Conservation (phyloP, 495 filamentous ascomycete genomes). For the Durotheca rogersii region DNA sequence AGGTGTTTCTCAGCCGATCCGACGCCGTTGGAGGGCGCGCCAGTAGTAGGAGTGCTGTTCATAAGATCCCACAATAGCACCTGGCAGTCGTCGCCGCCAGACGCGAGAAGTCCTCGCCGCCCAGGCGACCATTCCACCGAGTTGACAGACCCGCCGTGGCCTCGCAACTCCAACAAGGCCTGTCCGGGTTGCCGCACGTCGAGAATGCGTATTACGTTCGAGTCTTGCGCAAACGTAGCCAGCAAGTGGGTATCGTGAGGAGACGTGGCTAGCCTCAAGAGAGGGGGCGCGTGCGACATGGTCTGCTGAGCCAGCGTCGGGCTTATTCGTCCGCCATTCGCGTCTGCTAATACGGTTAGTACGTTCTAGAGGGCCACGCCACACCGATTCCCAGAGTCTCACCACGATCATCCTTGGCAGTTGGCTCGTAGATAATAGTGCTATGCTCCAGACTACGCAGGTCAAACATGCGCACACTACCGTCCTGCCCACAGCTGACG, state of each 20-base stretch:
- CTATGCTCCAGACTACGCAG: slow-evolving; percentile 94
- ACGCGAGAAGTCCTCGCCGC: slow-evolving; percentile 83
- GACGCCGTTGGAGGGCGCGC: slow-evolving; percentile 47
- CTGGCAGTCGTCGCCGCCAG: slow-evolving; percentile 86
- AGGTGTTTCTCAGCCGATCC: slow-evolving; percentile 57
- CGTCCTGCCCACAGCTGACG: slow-evolving; percentile 95
- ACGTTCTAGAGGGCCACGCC: neutral
- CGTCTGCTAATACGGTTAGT: slow-evolving; percentile 38
- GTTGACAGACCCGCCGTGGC: slow-evolving; percentile 83
- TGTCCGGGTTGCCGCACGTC: slow-evolving; percentile 97
- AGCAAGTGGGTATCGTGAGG: slow-evolving; percentile 95
- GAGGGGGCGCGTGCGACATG: slow-evolving; percentile 75
- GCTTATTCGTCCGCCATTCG: slow-evolving; percentile 55
- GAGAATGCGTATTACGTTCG: slow-evolving; percentile 87
- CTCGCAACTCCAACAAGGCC: slow-evolving; percentile 88
- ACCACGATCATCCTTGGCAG: slow-evolving; percentile 85
- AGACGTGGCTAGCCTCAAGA: slow-evolving; percentile 87
- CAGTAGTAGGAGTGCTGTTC: slow-evolving; percentile 59
- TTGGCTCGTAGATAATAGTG: slow-evolving; percentile 98
- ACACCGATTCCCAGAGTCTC: slow-evolving; percentile 9
- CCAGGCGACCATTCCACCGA: slow-evolving; percentile 94
- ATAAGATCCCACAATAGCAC: slow-evolving; percentile 94
- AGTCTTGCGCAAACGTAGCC: slow-evolving; percentile 94
- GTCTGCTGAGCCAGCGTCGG: slow-evolving; percentile 70
- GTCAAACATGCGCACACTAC: slow-evolving; percentile 98